These are phyloP conservation scores for Heteromeles arbutifolia DNA, from an alignment of 306 rosid species.

Conservation along the genomic window DNA sequence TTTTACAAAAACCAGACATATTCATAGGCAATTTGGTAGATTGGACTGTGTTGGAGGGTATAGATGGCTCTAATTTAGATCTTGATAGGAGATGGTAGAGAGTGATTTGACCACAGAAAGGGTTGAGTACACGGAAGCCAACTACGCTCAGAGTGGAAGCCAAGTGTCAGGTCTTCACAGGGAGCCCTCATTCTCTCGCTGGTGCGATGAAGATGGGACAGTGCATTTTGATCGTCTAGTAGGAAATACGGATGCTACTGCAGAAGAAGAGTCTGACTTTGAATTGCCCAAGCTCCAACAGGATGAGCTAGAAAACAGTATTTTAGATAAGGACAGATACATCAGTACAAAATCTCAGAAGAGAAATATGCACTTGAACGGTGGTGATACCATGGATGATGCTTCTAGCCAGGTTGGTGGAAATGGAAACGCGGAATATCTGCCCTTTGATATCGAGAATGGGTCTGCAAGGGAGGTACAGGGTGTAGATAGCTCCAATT, in stretches of 20 bases:
- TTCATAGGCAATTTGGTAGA: slow-evolving; percentile 19
- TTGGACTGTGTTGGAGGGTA: slow-evolving; percentile 9
- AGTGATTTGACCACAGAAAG: slow-evolving; percentile 41
- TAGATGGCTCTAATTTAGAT: slow-evolving; percentile 30
- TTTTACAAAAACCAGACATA: slow-evolving; percentile 22
- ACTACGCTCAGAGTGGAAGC: slow-evolving; percentile 23
- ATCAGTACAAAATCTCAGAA: slow-evolving; percentile 29
- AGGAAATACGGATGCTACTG: slow-evolving; percentile 29
- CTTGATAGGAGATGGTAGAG: slow-evolving; percentile 50
- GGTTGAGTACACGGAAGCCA: slow-evolving; percentile 25
- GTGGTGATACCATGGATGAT: slow-evolving; percentile 40
- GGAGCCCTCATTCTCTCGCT: slow-evolving; percentile 65
- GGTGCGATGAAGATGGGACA: slow-evolving; percentile 57
- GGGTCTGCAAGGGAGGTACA: slow-evolving; percentile 31
- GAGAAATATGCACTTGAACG: slow-evolving; percentile 38
- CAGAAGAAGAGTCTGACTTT: slow-evolving; percentile 53
- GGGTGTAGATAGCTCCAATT: slow-evolving; percentile 25
- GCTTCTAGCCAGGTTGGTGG: slow-evolving; percentile 37
- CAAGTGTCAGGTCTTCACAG: slow-evolving; percentile 38
- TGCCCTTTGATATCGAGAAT: slow-evolving; percentile 62
- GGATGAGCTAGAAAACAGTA: slow-evolving; percentile 30
- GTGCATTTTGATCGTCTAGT: slow-evolving; percentile 31
- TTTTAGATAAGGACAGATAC: slow-evolving; percentile 32
- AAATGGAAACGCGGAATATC: slow-evolving; percentile 43
- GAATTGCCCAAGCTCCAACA: slow-evolving; percentile 45